These are phyloP conservation scores for Amylostereum areolatum DNA, from an alignment of 1,284 basidiomycete genomes.

Conservation along the genomic window DNA sequence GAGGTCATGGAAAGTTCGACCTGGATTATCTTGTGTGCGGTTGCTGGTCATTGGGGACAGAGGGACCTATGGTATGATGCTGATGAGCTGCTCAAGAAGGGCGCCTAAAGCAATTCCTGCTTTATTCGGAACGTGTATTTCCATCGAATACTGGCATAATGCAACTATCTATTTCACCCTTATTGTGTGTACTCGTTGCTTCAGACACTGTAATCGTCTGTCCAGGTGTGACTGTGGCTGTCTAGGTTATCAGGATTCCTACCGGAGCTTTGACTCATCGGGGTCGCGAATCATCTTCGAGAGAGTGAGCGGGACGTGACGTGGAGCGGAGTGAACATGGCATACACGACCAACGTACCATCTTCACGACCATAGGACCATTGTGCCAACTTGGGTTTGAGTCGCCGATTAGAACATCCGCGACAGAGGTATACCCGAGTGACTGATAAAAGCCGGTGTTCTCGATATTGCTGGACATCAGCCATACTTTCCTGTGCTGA, in stretches of 20 bases:
- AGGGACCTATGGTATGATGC: conserved; percentile 81
- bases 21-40: conserved; percentile 76
- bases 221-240: too few relatives aligned
- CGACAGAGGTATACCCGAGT: neutral
- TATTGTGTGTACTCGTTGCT: too few relatives aligned
- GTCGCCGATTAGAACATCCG: neutral
- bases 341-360: neutral
- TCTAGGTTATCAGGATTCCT: too few relatives aligned
- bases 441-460: neutral
- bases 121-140: too few relatives aligned
- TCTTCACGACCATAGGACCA: neutral
- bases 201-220: too few relatives aligned
- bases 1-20: conserved; percentile 55
- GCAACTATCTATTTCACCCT: too few relatives aligned
- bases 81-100: conserved; percentile 31
- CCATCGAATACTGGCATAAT: too few relatives aligned
- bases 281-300: too few relatives aligned
- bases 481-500: neutral
- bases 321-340: too few relatives aligned
- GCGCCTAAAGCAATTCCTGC: too few relatives aligned
- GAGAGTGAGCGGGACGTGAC: too few relatives aligned
- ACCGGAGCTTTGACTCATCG: too few relatives aligned
- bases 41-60: conserved; percentile 82
- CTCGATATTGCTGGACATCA: neutral
- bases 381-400: neutral